Evolutionary conservation across 2,329 filamentous ascomycete genomes (phyloP), one percentile per base, ranked within the genome.

Genomic region (Lasiodiplodia theobromae): DNA sequence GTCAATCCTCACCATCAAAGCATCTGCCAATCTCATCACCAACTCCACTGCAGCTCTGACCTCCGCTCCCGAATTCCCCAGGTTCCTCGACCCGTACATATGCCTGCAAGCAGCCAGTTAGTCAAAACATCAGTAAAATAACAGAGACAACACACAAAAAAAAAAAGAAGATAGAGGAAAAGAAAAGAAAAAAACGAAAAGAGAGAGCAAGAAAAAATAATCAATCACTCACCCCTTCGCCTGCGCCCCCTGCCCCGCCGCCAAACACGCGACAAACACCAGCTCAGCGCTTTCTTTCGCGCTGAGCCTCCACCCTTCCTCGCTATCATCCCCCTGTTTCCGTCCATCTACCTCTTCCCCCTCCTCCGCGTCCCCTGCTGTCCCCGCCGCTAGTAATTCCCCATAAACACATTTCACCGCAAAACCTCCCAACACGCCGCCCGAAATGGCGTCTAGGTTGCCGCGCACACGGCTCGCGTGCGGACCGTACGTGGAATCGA

Each of bases 371-470:
- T n/a, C n/a, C n/a, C n/a, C n/a, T n/a, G n/a, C 5, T 5, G 28
- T 28, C 6, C 28, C 28, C 5, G 5, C 67, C 18, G 49, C 67
- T 37, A 68, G 49, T 49, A 70, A 40, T 47, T 67, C 69, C 18
- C 64, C 65, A 53, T 69, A 70, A 14, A 70, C 64, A 40, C 69
- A 70, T 31, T 28, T 1, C 2, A 67, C 57, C 5, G 69, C 67
- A 18, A 70, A 69, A 3, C 40, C 69, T 21, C 69, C 69, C 25
- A 70, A 44, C 23, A 49, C 54, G 12, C 53, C 67, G 37, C 67
- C 69, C 21, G 60, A 66, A 2, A 63, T 66, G 31, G 11, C 44
- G 40, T 70, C 69, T 10, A 70, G 52, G 21, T 37, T 57, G 21
- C 25, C 23, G 7, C 66, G 67, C 28, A 70, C 69, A 7, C 69